These are phyloP conservation scores for Pythium monospermum DNA, from an alignment of 352 stramenopile species.

Conservation along the genomic window DNA sequence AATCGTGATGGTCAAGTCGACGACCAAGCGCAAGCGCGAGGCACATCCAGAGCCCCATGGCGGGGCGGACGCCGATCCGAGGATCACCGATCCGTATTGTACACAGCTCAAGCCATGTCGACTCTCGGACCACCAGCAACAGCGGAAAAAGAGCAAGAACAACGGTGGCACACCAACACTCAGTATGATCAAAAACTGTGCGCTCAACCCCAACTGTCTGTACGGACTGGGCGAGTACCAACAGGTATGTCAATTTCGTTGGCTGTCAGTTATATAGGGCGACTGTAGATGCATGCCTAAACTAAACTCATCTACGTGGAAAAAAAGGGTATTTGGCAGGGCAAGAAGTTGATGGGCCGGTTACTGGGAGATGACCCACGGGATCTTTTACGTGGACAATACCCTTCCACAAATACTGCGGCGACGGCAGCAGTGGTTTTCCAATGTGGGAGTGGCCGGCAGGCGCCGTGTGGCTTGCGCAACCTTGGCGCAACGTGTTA, in stretches of 20 bases:
- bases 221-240: slow-evolving; percentile 77
- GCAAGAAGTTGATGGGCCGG: slow-evolving; percentile 39
- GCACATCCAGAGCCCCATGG: slow-evolving; percentile 3
- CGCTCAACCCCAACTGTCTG: slow-evolving; percentile 82
- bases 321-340: slow-evolving; percentile 61
- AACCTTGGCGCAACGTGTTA: slow-evolving; percentile 88
- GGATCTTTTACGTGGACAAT: slow-evolving; percentile 32
- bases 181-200: slow-evolving; percentile 53
- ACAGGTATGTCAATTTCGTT: slow-evolving; percentile 31
- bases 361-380: slow-evolving; percentile 69
- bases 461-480: slow-evolving; percentile 56
- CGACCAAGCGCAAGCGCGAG: slow-evolving; percentile 58
- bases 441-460: slow-evolving; percentile 3
- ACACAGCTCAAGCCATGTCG: slow-evolving; percentile 38
- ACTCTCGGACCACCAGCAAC: slow-evolving; percentile 64
- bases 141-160: slow-evolving; percentile 35
- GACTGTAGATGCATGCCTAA: background rate
- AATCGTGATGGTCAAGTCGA: slow-evolving; percentile 11
- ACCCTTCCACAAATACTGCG: slow-evolving; percentile 9
- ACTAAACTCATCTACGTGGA: background rate
- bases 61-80: slow-evolving; percentile 20
- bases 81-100: slow-evolving; percentile 56
- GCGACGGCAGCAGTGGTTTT: background rate
- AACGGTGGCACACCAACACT: slow-evolving; percentile 5
- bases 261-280: no score